Evolutionary conservation across 352 stramenopile genomes (phyloP).

Genomic region (Pythium insidiosum): DNA sequence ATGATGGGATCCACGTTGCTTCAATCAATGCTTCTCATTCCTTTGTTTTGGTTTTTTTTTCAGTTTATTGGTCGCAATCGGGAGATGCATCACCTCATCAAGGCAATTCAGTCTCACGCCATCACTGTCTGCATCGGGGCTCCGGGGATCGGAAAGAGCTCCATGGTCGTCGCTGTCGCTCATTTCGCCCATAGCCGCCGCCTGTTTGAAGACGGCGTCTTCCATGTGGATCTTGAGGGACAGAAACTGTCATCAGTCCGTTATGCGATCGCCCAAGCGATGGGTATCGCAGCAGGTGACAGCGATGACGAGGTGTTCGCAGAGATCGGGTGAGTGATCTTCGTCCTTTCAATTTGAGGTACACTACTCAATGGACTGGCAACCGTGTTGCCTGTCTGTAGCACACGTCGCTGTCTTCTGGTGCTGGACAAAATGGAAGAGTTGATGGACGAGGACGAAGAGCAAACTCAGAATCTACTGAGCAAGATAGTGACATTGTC

Average conservation of each 20-base stretch:
- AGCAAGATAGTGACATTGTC: conserved; percentile 55
- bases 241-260: conserved; percentile 71
- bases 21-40: neutral
- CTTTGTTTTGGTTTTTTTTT: neutral
- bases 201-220: conserved; percentile 70
- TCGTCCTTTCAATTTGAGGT: no score
- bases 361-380: no score
- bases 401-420: conserved; percentile 59
- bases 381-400: conserved; percentile 5
- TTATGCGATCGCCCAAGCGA: conserved; percentile 72
- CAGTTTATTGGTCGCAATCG: conserved; percentile 74
- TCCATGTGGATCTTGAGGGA: conserved; percentile 75
- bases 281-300: conserved; percentile 62
- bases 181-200: conserved; percentile 72
- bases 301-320: conserved; percentile 74
- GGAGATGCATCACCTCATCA: conserved; percentile 69
- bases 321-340: conserved; percentile 35
- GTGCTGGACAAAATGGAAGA: conserved; percentile 79
- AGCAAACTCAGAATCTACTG: conserved; percentile 56
- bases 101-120: conserved; percentile 48
- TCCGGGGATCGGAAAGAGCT: conserved; percentile 75
- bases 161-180: conserved; percentile 68
- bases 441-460: conserved; percentile 65
- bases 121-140: conserved; percentile 70
- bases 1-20: neutral